Conservation (phyloP, 441 rosid genomes). For the Adansonia rubrostipa region DNA sequence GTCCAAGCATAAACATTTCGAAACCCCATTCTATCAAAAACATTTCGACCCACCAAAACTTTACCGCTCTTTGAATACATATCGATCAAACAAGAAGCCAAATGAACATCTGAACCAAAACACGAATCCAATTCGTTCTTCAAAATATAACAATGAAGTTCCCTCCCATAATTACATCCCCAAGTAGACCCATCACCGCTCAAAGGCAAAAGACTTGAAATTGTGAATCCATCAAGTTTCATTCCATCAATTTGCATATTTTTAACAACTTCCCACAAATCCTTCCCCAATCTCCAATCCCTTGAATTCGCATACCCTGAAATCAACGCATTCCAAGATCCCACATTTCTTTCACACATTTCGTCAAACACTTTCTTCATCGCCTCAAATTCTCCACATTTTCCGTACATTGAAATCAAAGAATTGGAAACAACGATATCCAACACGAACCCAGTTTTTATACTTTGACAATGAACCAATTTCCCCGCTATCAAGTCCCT, state of each 20-base stretch:
- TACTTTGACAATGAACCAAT: conserved; percentile 51
- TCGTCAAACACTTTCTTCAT: conserved; percentile 58
- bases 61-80: conserved; percentile 53
- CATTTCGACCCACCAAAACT: conserved; percentile 38
- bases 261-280: conserved; percentile 37
- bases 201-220: conserved; percentile 56
- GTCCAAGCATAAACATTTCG: conserved; percentile 68
- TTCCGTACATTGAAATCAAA: conserved; percentile 56
- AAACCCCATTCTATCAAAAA: conserved; percentile 47
- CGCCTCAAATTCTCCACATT: conserved; percentile 43
- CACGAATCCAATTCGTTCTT: conserved; percentile 40
- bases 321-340: conserved; percentile 59
- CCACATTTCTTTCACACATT: conserved; percentile 54
- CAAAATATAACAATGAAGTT: conserved; percentile 56
- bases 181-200: conserved; percentile 28
- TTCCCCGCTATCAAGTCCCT: conserved; percentile 47
- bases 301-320: conserved; percentile 41
- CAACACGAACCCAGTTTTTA: conserved; percentile 44
- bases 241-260: conserved; percentile 52
- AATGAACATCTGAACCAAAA: conserved; percentile 44
- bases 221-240: conserved; percentile 56
- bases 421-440: conserved; percentile 57
- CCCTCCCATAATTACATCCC: conserved; percentile 50
- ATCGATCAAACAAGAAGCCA: conserved; percentile 65
- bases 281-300: conserved; percentile 25